Evolutionary conservation across 2,329 filamentous ascomycete genomes (phyloP).

Genomic region (Aspergillus felis): DNA sequence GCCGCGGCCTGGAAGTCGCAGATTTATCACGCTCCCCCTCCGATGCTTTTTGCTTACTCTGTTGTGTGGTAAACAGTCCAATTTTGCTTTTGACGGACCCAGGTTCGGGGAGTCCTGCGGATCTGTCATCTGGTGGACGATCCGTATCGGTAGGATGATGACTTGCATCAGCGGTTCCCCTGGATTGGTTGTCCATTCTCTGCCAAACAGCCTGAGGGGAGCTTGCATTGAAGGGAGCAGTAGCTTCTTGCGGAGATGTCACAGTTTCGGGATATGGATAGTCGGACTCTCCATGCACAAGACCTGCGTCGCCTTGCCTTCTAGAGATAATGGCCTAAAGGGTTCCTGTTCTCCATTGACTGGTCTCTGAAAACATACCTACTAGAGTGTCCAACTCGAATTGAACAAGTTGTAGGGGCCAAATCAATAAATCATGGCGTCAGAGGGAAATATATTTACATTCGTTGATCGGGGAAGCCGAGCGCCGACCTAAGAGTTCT

Average conservation of each 20-base stretch:
- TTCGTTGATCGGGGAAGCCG: not conserved
- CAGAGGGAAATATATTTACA: not conserved
- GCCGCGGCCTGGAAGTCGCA: constrained; percentile 15
- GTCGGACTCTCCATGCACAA: constrained; percentile 31
- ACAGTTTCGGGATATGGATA: constrained; percentile 17
- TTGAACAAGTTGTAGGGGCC: not conserved
- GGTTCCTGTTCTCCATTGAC: not conserved
- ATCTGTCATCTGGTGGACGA: constrained; percentile 15
- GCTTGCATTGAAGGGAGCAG: constrained; percentile 30
- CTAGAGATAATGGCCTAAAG: not conserved
- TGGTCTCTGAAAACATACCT: not conserved
- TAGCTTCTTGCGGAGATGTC: constrained; percentile 35
- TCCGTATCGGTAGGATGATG: constrained; percentile 10
- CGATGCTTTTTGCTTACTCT: constrained; percentile 6
- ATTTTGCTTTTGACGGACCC: constrained; percentile 39
- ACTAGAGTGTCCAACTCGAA: not conserved
- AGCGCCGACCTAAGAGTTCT: not conserved
- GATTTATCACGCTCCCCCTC: constrained; percentile 11
- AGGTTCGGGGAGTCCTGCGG: constrained; percentile 25
- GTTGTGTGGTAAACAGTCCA: constrained; percentile 27
- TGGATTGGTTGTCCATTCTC: constrained; percentile 14
- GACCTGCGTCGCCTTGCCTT: constrained; percentile 9
- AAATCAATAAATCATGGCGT: not conserved
- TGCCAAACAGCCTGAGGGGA: constrained; percentile 16
- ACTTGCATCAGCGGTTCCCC: constrained; percentile 16